Evolutionary conservation across 1,139 yeast genomes (phyloP).

Genomic region (Suhomyces wounanorum): DNA sequence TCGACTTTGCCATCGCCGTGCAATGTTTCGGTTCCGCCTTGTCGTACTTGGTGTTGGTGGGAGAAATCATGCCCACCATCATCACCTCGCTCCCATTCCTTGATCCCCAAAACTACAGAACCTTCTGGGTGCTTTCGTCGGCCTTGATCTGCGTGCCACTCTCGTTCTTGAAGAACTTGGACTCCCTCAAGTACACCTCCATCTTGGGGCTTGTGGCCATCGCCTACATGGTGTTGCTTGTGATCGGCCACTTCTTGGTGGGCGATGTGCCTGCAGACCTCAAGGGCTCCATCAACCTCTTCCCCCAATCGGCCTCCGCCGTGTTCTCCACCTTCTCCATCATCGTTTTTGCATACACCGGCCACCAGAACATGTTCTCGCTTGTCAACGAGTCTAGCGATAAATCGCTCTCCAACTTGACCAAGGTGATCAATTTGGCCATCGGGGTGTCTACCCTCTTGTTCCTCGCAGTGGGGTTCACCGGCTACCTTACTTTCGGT

Average conservation of each 20-base stretch:
- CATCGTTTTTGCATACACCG: slow-evolving; percentile 51
- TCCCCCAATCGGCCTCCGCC: slow-evolving; percentile 61
- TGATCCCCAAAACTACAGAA: slow-evolving; percentile 21
- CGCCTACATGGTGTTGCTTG: slow-evolving; percentile 40
- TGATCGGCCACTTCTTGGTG: slow-evolving; percentile 34
- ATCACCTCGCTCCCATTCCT: slow-evolving; percentile 26
- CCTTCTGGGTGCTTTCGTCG: slow-evolving; percentile 43
- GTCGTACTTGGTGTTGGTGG: slow-evolving; percentile 47
- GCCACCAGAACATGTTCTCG: slow-evolving; percentile 54
- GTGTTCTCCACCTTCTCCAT: slow-evolving; percentile 62
- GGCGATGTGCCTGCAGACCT: slow-evolving; percentile 48
- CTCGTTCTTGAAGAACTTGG: slow-evolving; percentile 45
- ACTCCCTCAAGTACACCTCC: slow-evolving; percentile 48
- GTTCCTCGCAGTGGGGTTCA: slow-evolving; percentile 42
- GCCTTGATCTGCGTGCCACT: slow-evolving; percentile 42
- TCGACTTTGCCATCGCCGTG: slow-evolving; percentile 84
- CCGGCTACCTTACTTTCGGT: slow-evolving; percentile 51
- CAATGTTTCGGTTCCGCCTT: slow-evolving; percentile 66
- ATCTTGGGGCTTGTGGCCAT: slow-evolving; percentile 45
- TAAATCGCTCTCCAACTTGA: slow-evolving; percentile 52
- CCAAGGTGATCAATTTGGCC: slow-evolving; percentile 56
- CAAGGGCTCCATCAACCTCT: slow-evolving; percentile 56
- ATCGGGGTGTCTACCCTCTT: slow-evolving; percentile 41
- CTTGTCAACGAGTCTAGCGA: slow-evolving; percentile 54
- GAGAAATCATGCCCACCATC: slow-evolving; percentile 49